phyloP scores from a whole-genome alignment of 768 basidiomycete species.

The Suillus plorans region DNA sequence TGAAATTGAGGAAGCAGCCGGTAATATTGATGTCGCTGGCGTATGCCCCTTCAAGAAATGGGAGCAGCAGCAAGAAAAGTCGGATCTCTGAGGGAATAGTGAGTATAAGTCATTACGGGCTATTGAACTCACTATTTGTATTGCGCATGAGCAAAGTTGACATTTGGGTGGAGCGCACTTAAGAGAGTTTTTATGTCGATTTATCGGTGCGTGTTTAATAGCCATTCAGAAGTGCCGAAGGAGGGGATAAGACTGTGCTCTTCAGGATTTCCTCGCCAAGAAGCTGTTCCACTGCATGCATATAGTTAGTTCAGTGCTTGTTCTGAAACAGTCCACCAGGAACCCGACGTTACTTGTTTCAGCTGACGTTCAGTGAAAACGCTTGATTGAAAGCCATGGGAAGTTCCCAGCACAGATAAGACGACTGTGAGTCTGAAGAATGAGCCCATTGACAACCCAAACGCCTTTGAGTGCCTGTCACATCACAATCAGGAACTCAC shows the following conservation, averaged over 20 bases:
- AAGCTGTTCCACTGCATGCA: neutral
- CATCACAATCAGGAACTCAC: neutral
- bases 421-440: neutral
- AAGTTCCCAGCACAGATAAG: neutral
- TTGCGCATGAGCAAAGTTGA: neutral
- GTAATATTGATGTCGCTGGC: constrained; percentile 6
- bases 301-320: neutral
- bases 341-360: neutral
- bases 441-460: neutral
- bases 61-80: neutral
- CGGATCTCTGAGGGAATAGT: neutral
- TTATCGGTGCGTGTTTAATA: neutral
- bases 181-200: neutral
- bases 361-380: neutral
- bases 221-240: neutral
- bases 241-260: neutral
- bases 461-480: neutral
- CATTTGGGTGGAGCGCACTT: neutral
- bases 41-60: neutral
- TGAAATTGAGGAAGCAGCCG: constrained; percentile 12
- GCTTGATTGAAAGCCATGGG: neutral
- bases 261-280: neutral
- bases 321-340: neutral
- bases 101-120: neutral
- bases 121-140: neutral